Evolutionary conservation across 495 filamentous ascomycete genomes (phyloP), one percentile per base, ranked within the genome.

Genomic region (Collariella sp.): DNA sequence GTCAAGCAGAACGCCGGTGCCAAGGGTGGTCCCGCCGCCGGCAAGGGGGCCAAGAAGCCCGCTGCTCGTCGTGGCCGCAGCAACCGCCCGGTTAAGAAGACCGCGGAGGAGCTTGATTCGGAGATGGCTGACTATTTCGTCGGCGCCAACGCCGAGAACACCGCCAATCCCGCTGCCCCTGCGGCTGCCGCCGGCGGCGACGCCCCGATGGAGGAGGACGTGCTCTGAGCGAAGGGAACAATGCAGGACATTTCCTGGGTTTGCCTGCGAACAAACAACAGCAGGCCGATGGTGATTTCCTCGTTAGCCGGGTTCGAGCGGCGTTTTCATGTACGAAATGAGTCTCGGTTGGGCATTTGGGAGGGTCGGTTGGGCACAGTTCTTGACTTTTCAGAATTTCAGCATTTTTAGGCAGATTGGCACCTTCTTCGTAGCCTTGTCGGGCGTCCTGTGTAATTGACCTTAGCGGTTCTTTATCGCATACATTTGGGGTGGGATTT

Each of bases 71-170:
- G 76, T 29, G 73, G 69, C 35, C 79, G 80, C 51, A 80, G 72
- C 59, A 67, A 75, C 55, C 87, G 87, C 47, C 81, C 81, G 6
- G 69, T 77, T n/a, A 95, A 94, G 83, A 95, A 95, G 83, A 90
- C 88, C 11, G 80, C 83, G 3, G 90, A 95, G 66, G 89, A 96
- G 72, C 77, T 96, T 11, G 91, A 96, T 67, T 87, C 86, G 7
- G 91, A 96, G 62, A 95, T 96, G 91, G 79, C 79, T 7, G 91
- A 96, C 61, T 96, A 95, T 72, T 95, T 91, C 61, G 80, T 74
- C 19, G 16, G 20, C 31, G 33, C 38, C 43, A 57, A 50, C 34
- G 64, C 62, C 23, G 73, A 75, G 42, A 63, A 62, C 35, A 76
- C 71, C 46, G 64, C 68, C 46, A 74, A 70, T 58, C 72, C 70